Evolutionary conservation across 2,329 filamentous ascomycete species (phyloP), one percentile per base, ranked within the genome.

Genomic region (Fusarium euwallaceae): DNA sequence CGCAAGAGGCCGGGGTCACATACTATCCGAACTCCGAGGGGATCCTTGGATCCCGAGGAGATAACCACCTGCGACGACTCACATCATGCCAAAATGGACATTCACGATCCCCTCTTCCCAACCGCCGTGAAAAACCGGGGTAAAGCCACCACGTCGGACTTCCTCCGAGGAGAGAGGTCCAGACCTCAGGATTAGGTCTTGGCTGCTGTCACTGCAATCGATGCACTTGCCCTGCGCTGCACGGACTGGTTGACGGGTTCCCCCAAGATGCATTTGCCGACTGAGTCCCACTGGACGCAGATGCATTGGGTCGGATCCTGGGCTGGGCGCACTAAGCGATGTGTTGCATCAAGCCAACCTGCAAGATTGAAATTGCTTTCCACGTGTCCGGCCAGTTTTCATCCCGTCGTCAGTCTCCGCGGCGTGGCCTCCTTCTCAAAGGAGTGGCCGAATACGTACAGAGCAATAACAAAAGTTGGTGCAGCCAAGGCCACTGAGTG

Each of bases 91-190:
- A 60, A 17, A 70, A 62, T 34, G 39, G 34, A 27, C 41, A 56
- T 20, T 70, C 72, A 70, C 61, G 72, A 74, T 74, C 66, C 39
- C 72, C 36, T 74, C 72, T 39, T 61, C 16, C 36, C 45, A 62
- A 41, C 48, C 39, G 37, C 32, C 32, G 48, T 39, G 24, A 36
- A 59, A 36, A 62, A 53, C 36, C 51, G 29, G 56, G 56, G 53
- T 59, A 29, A 32, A 53, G 61, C 64, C 24, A 63, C 63, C 70
- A 75, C 69, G 51, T 51, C 63, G 70, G 72, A 75, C 55, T 73
- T 71, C 61, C 66, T 24, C 69, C 72, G 72, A 45, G 32, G 58
- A 53, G 59, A 55, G 39, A 53, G 48, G 36, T 36, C 45, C n/a
- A 73, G 56, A 36, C 36, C 29, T 59, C 41, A 55, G 56, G 58